Conservation (phyloP, 2,329 filamentous ascomycete genomes). For the Aureobasidium sp. region DNA sequence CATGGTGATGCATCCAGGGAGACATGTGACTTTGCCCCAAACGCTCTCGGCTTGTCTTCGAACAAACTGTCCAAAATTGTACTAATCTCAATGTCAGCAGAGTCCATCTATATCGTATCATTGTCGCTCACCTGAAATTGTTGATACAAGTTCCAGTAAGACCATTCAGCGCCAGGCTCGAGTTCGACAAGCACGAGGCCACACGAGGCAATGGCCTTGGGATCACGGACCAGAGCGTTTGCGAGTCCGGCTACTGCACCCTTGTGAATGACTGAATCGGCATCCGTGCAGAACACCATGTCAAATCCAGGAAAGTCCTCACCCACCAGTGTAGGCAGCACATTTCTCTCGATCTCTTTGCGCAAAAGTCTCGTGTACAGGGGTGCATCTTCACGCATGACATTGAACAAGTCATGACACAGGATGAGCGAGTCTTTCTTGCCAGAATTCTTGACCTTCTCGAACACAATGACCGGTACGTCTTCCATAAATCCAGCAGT, state of each 20-base stretch:
- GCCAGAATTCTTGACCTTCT: slow-evolving; percentile 22
- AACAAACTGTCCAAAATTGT: slow-evolving; percentile 24
- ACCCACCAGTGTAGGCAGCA: slow-evolving; percentile 20
- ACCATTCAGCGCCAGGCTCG: slow-evolving; percentile 24
- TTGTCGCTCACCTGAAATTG: slow-evolving; percentile 20
- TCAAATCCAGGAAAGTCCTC: slow-evolving; percentile 21
- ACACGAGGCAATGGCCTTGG: slow-evolving; percentile 23
- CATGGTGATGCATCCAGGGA: slow-evolving; percentile 25
- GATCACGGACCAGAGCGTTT: slow-evolving; percentile 20
- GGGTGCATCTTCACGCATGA: slow-evolving; percentile 20
- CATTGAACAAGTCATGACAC: slow-evolving; percentile 24
- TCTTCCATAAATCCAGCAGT: slow-evolving; percentile 24
- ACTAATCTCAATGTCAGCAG: slow-evolving; percentile 9
- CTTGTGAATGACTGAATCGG: slow-evolving; percentile 23
- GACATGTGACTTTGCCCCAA: slow-evolving; percentile 23
- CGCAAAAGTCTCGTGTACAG: slow-evolving; percentile 19
- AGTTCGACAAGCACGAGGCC: slow-evolving; percentile 23
- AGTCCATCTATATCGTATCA: background rate
- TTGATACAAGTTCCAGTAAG: slow-evolving; percentile 24
- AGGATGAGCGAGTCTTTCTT: slow-evolving; percentile 25
- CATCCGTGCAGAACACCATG: slow-evolving; percentile 24
- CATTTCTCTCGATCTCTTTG: slow-evolving; percentile 21
- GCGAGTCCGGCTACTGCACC: slow-evolving; percentile 22
- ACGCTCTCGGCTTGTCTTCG: slow-evolving; percentile 22
- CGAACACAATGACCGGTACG: slow-evolving; percentile 23